phyloP scores from a whole-genome alignment of 202 grass and related monocot species.

The Digitaria exilis region DNA sequence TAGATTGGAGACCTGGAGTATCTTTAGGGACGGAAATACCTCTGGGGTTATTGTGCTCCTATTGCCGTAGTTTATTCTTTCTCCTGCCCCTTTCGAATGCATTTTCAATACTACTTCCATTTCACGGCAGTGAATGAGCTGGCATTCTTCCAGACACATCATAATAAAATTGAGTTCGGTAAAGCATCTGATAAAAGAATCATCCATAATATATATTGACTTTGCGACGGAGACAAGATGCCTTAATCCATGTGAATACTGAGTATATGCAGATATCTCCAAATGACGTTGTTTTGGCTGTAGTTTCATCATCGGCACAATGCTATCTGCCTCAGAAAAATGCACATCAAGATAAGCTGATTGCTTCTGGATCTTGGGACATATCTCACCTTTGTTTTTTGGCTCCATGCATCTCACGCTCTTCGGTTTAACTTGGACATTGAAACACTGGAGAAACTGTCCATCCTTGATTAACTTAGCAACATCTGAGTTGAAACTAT shows the following conservation, averaged over 20 bases:
- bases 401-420: background rate
- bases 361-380: background rate
- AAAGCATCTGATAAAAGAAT: background rate
- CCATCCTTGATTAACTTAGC: background rate
- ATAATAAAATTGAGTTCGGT: background rate
- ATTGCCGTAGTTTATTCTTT: no score
- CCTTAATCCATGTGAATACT: background rate
- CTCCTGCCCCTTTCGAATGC: background rate
- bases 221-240: background rate
- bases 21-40: background rate
- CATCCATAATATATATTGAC: background rate
- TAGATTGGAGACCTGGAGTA: background rate
- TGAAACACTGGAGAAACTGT: constrained; percentile 6
- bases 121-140: background rate
- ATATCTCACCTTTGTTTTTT: background rate
- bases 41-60: no score
- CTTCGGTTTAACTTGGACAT: background rate
- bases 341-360: background rate
- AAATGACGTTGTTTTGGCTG: background rate
- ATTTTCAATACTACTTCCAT: background rate
- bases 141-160: background rate
- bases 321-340: background rate
- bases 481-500: background rate
- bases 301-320: no score
- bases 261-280: background rate